Base-by-base conservation (phyloP, 176 grass and related monocot genomes). In the Ensete ventricosum region DNA sequence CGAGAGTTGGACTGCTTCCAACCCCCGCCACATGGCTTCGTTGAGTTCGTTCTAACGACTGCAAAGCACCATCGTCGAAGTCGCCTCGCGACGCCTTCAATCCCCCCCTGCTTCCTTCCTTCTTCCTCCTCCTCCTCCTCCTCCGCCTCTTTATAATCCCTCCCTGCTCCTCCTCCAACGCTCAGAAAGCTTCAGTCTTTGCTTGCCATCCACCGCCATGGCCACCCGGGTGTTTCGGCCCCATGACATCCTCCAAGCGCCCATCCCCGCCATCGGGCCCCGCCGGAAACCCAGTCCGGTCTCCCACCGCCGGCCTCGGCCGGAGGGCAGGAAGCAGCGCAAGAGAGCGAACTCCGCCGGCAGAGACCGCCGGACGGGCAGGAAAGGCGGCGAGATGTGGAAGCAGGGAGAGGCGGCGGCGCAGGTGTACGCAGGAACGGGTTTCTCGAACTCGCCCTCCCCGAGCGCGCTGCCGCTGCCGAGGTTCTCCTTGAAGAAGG, bases 401-500 rank as follows among this genome's bases (percentile, higher is more conserved):
- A 43, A 43, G 34, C 4, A 4, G 34, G 34, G 34, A 43, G 34
- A 43, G 34, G 34, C 34, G 4, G 34, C 65, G 13, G 72, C 23
- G 76, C 82, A 83, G 48, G 57, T 87, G 34, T 91, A 91, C 83
- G 89, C 89, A 24, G 89, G 85, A 5, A 79, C 89, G 71, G 82
- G 73, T 16, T 91, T 91, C 84, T 77, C 77, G 54, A 65, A 76
- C 48, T 91, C 89, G 51, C 89, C 89, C 14, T 82, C 81, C 69
- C 89, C 89, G 21, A 88, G 89, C 74, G 55, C 77, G 48, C 77
- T 88, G 74, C 85, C 89, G 64, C 70, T 91, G 64, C 89, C 85
- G 24, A 80, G 82, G 43, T 91, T 85, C 82, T 48, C 69, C 16
- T 8, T 50, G 21, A 87, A 78, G 77, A 55, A 71, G 53, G 80